A percentile compares a stretch with the other conserved stretches of the same genome.
Evolutionary conservation across 306 rosid genomes (phyloP).

Genomic region (Dicorynia guianensis): DNA sequence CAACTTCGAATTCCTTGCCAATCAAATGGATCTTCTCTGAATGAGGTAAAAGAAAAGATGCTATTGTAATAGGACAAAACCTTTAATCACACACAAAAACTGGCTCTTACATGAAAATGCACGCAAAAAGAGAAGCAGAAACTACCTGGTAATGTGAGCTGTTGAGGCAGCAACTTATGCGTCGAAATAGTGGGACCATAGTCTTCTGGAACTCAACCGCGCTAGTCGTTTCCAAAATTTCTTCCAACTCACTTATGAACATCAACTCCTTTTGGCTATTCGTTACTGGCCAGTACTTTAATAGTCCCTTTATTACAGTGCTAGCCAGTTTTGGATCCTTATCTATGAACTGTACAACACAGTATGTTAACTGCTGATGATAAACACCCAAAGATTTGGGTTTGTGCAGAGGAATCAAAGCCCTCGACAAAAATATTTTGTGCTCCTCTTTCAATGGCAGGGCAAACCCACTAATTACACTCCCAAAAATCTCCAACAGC

Average conservation of each 20-base stretch:
- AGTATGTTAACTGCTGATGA: conserved; percentile 91
- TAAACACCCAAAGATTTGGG: conserved; percentile 94
- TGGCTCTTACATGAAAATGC: not conserved
- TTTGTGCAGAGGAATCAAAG: conserved; percentile 72
- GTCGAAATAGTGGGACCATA: conserved; percentile 80
- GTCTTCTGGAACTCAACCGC: conserved; percentile 88
- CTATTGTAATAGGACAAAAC: conserved; percentile 12
- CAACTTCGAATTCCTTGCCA: conserved; percentile 14
- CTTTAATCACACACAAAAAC: conserved; percentile 2
- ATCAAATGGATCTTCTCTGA: not conserved
- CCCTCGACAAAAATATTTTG: conserved; percentile 65
- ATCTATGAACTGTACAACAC: conserved; percentile 89
- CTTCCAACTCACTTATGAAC: conserved; percentile 97
- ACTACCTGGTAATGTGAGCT: conserved; percentile 95
- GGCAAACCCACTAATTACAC: conserved; percentile 74
- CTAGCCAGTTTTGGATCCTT: conserved; percentile 92
- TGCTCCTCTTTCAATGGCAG: conserved; percentile 75
- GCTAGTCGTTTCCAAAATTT: conserved; percentile 87
- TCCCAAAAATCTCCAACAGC: conserved; percentile 83
- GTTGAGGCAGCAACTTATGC: conserved; percentile 77
- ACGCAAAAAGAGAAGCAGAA: conserved; percentile 7
- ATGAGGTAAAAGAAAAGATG: conserved; percentile 21
- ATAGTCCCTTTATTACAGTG: conserved; percentile 78
- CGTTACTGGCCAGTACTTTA: conserved; percentile 96
- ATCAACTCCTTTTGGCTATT: conserved; percentile 98